Evolutionary conservation across 164 flowering plant genomes (phyloP).

Genomic region (Umbellularia californica): DNA sequence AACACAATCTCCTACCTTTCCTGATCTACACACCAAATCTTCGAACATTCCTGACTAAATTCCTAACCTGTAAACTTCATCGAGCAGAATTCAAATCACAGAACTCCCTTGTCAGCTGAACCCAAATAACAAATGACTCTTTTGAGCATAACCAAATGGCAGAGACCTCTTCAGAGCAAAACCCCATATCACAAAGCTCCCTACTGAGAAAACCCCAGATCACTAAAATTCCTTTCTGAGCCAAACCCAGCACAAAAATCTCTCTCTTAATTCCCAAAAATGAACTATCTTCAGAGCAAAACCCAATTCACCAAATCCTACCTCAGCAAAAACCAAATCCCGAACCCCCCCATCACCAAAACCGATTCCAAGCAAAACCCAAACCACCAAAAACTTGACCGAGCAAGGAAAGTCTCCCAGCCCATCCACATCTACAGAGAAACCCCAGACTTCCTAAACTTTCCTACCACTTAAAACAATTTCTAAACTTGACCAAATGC

Average conservation of each 20-base stretch:
- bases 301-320: neutral
- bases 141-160: neutral
- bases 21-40: neutral
- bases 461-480: neutral
- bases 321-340: too few relatives aligned
- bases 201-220: constrained; percentile 6
- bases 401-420: neutral
- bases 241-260: neutral
- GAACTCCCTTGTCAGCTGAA: neutral
- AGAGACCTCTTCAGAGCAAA: neutral
- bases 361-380: neutral
- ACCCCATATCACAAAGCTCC: neutral
- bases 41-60: neutral
- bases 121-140: neutral
- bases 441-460: neutral
- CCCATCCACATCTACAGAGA: neutral
- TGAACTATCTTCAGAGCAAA: neutral
- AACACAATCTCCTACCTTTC: neutral
- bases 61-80: constrained; percentile 3
- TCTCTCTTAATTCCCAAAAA: neutral
- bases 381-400: neutral
- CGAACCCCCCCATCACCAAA: neutral
- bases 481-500: constrained; percentile 8
- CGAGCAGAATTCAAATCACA: neutral
- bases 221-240: neutral